Percentiles rank a stretch among this genome's conserved stretches.
Evolutionary conservation across 129 eudicot species (phyloP).

Genomic region (Helichrysum umbraculigerum): DNA sequence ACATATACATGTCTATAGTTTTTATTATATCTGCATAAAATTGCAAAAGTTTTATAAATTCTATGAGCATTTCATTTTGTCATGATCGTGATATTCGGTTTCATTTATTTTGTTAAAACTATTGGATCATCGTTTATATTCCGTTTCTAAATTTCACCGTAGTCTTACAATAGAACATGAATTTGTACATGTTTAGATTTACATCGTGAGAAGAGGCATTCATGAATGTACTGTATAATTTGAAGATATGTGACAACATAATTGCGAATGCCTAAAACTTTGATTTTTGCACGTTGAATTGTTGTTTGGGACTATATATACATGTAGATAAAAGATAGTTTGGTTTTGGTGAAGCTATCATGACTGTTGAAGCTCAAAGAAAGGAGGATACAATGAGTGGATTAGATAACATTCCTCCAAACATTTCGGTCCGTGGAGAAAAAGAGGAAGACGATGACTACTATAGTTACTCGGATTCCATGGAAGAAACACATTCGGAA

Average conservation of each 20-base stretch:
- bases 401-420: constrained; percentile 46
- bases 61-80: not conserved
- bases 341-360: constrained; percentile 31
- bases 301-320: not conserved
- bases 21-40: not conserved
- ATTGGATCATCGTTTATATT: not conserved
- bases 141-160: not conserved
- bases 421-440: constrained; percentile 45
- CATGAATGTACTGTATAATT: not conserved
- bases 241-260: constrained; percentile 11
- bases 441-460: constrained; percentile 64
- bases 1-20: not conserved
- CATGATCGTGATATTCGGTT: not conserved
- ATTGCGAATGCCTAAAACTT: not conserved
- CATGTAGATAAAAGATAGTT: constrained; percentile 50
- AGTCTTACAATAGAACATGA: not conserved
- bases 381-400: constrained; percentile 35
- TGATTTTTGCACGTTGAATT: not conserved
- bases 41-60: not conserved
- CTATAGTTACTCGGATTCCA: constrained; percentile 62
- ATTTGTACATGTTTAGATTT: too few species aligned
- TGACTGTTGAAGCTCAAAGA: constrained; percentile 44
- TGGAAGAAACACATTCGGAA: constrained; percentile 44
- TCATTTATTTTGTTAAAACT: not conserved
- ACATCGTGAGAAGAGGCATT: too few species aligned